These are phyloP conservation scores for Neocucurbitaria cava DNA, from an alignment of 2,329 filamentous ascomycete species.

Conservation along the genomic window DNA sequence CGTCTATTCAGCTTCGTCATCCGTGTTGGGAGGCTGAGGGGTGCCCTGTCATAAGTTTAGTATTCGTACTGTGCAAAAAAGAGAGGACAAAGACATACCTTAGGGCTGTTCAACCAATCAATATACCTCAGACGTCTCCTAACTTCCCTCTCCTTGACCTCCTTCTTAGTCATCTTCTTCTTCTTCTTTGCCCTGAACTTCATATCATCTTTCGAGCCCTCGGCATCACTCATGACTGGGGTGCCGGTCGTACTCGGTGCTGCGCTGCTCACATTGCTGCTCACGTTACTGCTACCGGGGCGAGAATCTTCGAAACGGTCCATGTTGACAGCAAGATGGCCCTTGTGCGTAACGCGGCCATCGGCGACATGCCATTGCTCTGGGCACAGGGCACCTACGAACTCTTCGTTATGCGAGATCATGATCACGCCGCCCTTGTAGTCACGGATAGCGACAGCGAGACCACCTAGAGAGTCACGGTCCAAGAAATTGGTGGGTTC, in stretches of 20 bases:
- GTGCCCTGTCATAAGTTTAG: constrained; percentile 46
- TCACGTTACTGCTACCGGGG: constrained; percentile 66
- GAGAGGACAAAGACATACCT: constrained; percentile 35
- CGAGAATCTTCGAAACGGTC: constrained; percentile 88
- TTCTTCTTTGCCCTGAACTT: constrained; percentile 94
- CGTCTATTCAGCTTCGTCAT: constrained; percentile 49
- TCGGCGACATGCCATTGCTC: constrained; percentile 96
- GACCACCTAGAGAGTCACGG: constrained; percentile 92
- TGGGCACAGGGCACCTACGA: constrained; percentile 91
- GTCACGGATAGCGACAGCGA: constrained; percentile 96
- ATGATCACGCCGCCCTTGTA: constrained; percentile 99
- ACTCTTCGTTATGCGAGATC: constrained; percentile 99
- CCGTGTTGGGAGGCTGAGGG: constrained; percentile 49
- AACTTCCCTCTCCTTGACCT: constrained; percentile 91
- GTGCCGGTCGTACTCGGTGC: constrained; percentile 58
- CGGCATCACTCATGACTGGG: constrained; percentile 80
- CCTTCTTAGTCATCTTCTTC: constrained; percentile 98
- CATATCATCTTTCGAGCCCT: constrained; percentile 77
- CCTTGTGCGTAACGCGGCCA: constrained; percentile 85
- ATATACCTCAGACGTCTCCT: constrained; percentile 84
- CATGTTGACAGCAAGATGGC: constrained; percentile 73
- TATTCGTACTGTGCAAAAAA: not conserved
- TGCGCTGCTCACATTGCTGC: constrained; percentile 48
- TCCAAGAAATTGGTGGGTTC: constrained; percentile 99
- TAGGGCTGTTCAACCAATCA: constrained; percentile 77